Evolutionary conservation across 2,329 filamentous ascomycete species (phyloP), one percentile per base, ranked within the genome.

Genomic region (Neofusicoccum parvum): DNA sequence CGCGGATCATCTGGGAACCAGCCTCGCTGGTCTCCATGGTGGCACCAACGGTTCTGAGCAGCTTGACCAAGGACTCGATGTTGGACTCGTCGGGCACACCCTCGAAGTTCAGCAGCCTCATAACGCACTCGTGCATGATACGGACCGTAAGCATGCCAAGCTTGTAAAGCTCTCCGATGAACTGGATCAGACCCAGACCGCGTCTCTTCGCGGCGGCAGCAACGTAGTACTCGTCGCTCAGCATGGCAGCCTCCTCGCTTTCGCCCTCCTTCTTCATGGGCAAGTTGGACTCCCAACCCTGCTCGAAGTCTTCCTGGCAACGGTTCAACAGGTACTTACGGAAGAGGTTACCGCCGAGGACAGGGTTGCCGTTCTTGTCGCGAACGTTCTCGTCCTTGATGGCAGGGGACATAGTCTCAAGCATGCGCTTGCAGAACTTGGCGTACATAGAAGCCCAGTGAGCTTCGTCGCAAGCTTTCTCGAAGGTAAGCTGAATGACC

Each of bases 391-490:
- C 94, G 72, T 99, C 95, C 73, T 93, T 92, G 76, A 99, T 96
- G 54, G 97, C 94, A 23, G 91, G 81, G 80, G 92, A 96, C 92
- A 97, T 98, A 68, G 87, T 94, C 78, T 96, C 91, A 67, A 98
- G 85, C 95, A 98, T 98, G 70, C 91, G 89, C 85, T 94, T 94
- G 84, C 93, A 97, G 87, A 99, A 99, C 80, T 94, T 95, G 76
- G 95, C 95, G 76, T 99, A 99, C 92, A 98, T 98, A 20, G 92
- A 92, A 64, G 94, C 94, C 94, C 95, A 99, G 82, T 98, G 94
- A 72, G 94, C 92, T 80, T 99, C 95, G 75, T 99, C 95, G 36
- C 94, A 97, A 69, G 95, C 95, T 85, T 99, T 99, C 83, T 99
- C 95, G 72, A 99, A 99, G 1, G 94, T 97, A 68, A 99, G 91